These are phyloP conservation scores for Ramaria sp. DNA, from an alignment of 768 basidiomycete species.

Conservation along the genomic window DNA sequence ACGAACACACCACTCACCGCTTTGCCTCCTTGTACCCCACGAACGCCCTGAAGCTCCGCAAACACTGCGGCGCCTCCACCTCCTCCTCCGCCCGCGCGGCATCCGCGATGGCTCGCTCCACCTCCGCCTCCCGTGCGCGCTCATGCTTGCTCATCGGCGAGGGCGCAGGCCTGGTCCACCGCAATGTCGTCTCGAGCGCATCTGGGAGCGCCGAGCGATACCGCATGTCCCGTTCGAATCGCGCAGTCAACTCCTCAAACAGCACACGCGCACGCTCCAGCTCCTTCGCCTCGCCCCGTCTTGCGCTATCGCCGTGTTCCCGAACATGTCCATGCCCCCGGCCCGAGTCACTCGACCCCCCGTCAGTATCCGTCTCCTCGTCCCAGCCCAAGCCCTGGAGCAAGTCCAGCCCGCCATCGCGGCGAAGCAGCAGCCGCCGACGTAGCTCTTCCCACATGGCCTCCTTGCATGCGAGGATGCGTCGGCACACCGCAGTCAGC, in stretches of 20 bases:
- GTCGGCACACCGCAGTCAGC: constrained; percentile 50
- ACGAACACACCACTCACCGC: background rate
- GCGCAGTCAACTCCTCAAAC: background rate
- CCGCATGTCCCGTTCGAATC: constrained; percentile 6
- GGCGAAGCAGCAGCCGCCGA: constrained; percentile 43
- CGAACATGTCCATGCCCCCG: no score
- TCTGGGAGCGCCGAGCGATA: constrained; percentile 2
- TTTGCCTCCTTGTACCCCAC: constrained; percentile 3
- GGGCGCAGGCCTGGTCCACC: background rate
- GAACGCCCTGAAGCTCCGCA: background rate
- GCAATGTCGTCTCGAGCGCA: background rate
- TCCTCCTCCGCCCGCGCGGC: background rate
- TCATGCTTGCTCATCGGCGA: constrained; percentile 6
- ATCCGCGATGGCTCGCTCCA: background rate
- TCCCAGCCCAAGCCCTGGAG: constrained; percentile 60
- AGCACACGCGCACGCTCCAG: background rate
- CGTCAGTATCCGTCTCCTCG: constrained; percentile 27
- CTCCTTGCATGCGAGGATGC: constrained; percentile 56
- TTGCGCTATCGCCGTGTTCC: background rate
- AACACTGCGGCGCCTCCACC: background rate
- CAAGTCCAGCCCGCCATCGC: constrained; percentile 27
- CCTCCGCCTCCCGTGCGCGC: background rate
- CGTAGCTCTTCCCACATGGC: constrained; percentile 71
- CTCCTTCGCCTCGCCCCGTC: background rate
- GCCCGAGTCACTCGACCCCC: background rate